Evolutionary conservation across 495 filamentous ascomycete genomes (phyloP).

Genomic region (Penicillium lagena): DNA sequence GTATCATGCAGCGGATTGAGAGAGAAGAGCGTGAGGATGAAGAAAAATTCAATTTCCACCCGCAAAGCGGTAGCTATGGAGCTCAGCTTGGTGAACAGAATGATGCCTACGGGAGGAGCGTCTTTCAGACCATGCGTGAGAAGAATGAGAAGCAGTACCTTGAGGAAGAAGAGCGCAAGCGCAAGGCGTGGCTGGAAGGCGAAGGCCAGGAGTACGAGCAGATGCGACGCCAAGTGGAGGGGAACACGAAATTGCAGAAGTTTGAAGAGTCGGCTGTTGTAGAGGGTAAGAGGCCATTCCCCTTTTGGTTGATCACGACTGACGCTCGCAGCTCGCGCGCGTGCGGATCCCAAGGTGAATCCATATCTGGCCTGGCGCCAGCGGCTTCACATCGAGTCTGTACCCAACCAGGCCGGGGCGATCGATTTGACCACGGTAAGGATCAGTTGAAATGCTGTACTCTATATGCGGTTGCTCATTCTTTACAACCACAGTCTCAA

Average conservation of each 20-base stretch:
- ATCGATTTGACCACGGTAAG: constrained; percentile 31
- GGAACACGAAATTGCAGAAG: constrained; percentile 46
- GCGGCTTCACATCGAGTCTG: constrained; percentile 36
- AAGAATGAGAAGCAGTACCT: constrained; percentile 39
- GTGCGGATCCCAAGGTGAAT: constrained; percentile 36
- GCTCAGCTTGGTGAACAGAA: constrained; percentile 35
- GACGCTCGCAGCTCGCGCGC: constrained; percentile 23
- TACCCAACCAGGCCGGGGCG: constrained; percentile 25
- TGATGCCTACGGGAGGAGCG: constrained; percentile 36
- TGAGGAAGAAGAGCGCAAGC: constrained; percentile 42
- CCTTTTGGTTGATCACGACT: constrained; percentile 5
- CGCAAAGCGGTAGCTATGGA: constrained; percentile 37
- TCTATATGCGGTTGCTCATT: constrained; percentile 1
- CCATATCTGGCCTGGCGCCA: constrained; percentile 45
- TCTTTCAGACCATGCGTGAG: constrained; percentile 42
- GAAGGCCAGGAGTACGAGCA: constrained; percentile 34
- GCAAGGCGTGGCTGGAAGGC: constrained; percentile 38
- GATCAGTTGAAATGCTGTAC: neutral
- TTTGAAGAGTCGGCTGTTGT: constrained; percentile 30
- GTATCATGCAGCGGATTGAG: constrained; percentile 56
- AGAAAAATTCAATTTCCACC: constrained; percentile 45
- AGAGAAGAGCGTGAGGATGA: constrained; percentile 42
- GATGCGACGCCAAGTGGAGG: constrained; percentile 29
- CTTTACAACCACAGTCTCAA: constrained; percentile 25
- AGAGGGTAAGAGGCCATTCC: constrained; percentile 21